Percentiles rank a stretch among this genome's conserved stretches.
These are phyloP conservation scores for Schoenoplectus triqueter DNA, from an alignment of 202 grass and related monocot genomes.

Conservation along the genomic window DNA sequence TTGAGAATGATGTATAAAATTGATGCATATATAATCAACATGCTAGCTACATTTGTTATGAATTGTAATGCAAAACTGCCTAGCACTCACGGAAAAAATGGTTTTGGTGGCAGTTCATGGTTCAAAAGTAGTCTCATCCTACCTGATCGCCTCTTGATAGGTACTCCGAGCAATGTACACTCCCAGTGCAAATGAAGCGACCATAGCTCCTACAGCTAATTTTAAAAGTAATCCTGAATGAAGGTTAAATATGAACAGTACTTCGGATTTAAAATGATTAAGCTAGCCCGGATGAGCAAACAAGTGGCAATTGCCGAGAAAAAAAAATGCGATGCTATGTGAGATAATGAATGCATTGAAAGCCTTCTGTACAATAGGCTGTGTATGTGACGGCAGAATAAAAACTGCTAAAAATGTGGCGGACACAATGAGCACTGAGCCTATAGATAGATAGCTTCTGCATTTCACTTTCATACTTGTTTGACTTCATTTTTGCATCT, in stretches of 20 bases:
- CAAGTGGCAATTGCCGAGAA: too few species aligned
- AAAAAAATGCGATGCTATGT: conserved; percentile 43
- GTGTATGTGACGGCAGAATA: conserved; percentile 8
- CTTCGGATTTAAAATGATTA: conserved; percentile 40
- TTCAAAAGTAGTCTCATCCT: conserved; percentile 44
- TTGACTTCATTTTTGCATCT: too few species aligned
- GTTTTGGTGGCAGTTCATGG: background rate
- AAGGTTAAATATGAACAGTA: background rate
- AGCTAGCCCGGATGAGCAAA: too few species aligned
- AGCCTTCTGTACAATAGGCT: background rate
- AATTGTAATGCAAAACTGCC: too few species aligned
- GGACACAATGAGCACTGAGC: conserved; percentile 44
- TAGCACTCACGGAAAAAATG: background rate
- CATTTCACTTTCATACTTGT: conserved; percentile 27
- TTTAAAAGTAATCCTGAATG: background rate
- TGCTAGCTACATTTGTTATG: too few species aligned
- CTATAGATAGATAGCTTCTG: conserved; percentile 48
- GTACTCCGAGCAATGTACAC: conserved; percentile 43
- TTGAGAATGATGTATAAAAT: background rate
- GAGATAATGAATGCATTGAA: conserved; percentile 44
- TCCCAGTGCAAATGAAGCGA: background rate
- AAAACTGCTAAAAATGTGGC: conserved; percentile 50
- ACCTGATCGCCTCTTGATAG: conserved; percentile 47
- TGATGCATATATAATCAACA: conserved; percentile 13
- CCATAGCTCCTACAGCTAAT: conserved; percentile 54